Base-by-base conservation (phyloP, 2,329 filamentous ascomycete genomes). In the Sarocladium kiliense region DNA sequence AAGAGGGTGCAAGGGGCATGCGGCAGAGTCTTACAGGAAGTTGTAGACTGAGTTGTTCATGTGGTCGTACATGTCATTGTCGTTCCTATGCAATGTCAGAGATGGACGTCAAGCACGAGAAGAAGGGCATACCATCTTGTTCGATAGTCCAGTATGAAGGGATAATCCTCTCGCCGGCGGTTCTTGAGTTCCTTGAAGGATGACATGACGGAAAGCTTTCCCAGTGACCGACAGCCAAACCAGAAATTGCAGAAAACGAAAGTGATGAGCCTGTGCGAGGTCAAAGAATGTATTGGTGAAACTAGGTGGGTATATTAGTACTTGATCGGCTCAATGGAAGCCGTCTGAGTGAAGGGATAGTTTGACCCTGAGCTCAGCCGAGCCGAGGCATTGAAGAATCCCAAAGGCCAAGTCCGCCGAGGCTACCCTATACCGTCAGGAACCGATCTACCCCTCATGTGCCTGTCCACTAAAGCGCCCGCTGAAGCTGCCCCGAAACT, bases 21-120 rank as follows among this genome's bases (percentile, higher is more conserved):
- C 36, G 16, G 19, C 19, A 12, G 4, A 44, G n/a, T 21, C 76
- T 66, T 69, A 86, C 79, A 95, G 79, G 59, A 88, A 87, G 64
- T 89, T 89, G 71, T 96, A 96, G 54, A 94, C 80, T 39, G 86
- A 88, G 67, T 96, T 96, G 74, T 96, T 96, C 78, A 96, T 84
- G 68, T 97, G 93, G 58, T 89, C 81, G 71, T 94, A 96, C 89
- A 95, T 94, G 74, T 96, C 91, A 67, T 96, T 96, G 71, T 96
- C 91, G 68, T 84, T 86, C 90, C 90, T 92, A 61, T 58, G 57
- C 58, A 53, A 53, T 62, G 44, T 61, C 59, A 56, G 50, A 25
- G 10, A 23, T 16, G 26, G 25, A 53, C 11, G 26, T 25, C 34
- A 12, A 50, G 14, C 3, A n/a, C 25, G n/a, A n/a, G n/a, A n/a